Base-by-base conservation (phyloP, 108 stramenopile genomes). In the Phaeodactylum tricornutum region DNA sequence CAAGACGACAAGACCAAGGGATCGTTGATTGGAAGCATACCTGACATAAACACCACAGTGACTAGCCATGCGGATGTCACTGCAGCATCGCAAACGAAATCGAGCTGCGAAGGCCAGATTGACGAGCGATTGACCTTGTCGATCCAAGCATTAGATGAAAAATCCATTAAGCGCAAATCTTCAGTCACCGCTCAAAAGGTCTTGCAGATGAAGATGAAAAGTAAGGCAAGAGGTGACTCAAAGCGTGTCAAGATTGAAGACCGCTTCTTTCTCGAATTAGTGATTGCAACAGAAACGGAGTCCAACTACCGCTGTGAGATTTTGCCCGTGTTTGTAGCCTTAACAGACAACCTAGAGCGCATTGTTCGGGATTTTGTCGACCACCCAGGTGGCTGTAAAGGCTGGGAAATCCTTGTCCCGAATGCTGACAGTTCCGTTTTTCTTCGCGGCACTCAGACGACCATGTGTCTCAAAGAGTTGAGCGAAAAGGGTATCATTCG, bases 171-270 rank as follows among this genome's bases (percentile, higher is more conserved):
- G 25, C 35, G n/a, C 1, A 55, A 28, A n/a, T 34, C 50, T 21
- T 43, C 12, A n/a, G 58, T 62, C 15, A 35, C 57, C 20, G 50
- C 55, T 19, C 35, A 26, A 27, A 75, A 75, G 34, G 65, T 75
- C 4, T 32, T 55, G n/a, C 55, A 67, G 30, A 67, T 75, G 69
- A 60, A 67, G 25, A 66, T 75, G 40, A 75, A 75, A 54, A 48
- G 47, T 2, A 69, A 62, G 38, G 61, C 74, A 7, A 63, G 43
- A 24, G 74, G 74, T 12, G 66, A 75, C 35, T 48, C 34, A 31
- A 71, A 70, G 38, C 52, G 71, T 9, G 43, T 72, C n/a, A 62
- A 63, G 7, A 37, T 67, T 46, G 38, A 46, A 19, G 57, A 71
- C 22, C 56, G 74, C 12, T 58, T 71, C 41, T 75, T 63, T 26